phyloP scores from a whole-genome alignment of 805 yeast species.

The Pichia nanzhaoensis region DNA sequence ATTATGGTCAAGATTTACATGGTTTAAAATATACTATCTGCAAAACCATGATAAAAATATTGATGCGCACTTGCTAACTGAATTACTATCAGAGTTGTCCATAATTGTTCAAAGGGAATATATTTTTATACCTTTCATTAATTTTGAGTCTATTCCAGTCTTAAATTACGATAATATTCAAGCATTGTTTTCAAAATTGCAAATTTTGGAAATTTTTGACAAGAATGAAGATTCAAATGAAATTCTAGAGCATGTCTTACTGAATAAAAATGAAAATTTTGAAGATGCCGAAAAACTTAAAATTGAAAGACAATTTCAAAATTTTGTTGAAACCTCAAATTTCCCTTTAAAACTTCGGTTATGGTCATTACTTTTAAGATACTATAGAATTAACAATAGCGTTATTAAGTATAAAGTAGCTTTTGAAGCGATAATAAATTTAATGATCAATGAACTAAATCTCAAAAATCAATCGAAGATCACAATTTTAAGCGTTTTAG shows the following conservation, averaged over 20 bases:
- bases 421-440: slow-evolving; percentile 43
- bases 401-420: slow-evolving; percentile 38
- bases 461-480: slow-evolving; percentile 33
- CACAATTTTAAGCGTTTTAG: slow-evolving; percentile 42
- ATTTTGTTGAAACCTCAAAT: slow-evolving; percentile 58
- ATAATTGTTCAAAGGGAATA: slow-evolving; percentile 15
- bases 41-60: slow-evolving; percentile 30
- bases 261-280: slow-evolving; percentile 13
- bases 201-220: slow-evolving; percentile 62
- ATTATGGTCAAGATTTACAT: slow-evolving; percentile 33
- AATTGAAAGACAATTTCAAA: slow-evolving; percentile 46
- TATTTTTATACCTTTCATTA: slow-evolving; percentile 41
- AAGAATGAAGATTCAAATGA: slow-evolving; percentile 33
- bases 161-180: slow-evolving; percentile 44
- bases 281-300: slow-evolving; percentile 24
- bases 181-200: slow-evolving; percentile 62
- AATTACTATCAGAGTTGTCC: slow-evolving; percentile 24
- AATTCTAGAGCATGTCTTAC: slow-evolving; percentile 20
- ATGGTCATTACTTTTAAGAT: slow-evolving; percentile 66
- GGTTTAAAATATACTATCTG: slow-evolving; percentile 41
- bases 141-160: slow-evolving; percentile 53
- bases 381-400: slow-evolving; percentile 35
- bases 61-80: slow-evolving; percentile 31
- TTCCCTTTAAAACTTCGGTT: slow-evolving; percentile 60
- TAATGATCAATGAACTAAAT: slow-evolving; percentile 36